These are phyloP conservation scores for Euphorbia peplus DNA, from an alignment of 345 rosid species.

Conservation along the genomic window DNA sequence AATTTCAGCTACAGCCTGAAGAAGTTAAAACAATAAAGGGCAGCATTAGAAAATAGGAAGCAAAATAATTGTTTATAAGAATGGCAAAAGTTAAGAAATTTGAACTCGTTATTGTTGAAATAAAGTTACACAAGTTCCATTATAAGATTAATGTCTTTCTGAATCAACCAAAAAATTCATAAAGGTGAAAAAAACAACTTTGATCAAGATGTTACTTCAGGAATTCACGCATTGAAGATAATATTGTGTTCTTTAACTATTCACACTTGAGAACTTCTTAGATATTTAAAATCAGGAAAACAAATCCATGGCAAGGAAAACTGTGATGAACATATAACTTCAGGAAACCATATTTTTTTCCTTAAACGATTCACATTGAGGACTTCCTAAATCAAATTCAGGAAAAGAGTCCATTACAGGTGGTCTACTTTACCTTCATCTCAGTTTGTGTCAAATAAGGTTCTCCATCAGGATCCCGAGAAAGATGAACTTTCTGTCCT, in stretches of 20 bases:
- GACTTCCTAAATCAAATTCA: too few species aligned
- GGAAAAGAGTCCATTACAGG: not conserved
- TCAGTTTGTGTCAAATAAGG: slow-evolving; percentile 86
- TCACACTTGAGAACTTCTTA: not conserved
- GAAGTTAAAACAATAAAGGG: not conserved
- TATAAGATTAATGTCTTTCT: not conserved
- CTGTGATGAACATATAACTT: too few species aligned
- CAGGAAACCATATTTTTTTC: too few species aligned
- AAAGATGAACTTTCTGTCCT: slow-evolving; percentile 81
- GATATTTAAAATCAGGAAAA: not conserved
- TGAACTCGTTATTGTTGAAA: not conserved
- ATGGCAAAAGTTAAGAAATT: not conserved
- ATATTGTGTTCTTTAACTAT: not conserved
- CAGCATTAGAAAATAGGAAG: not conserved
- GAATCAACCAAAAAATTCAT: not conserved
- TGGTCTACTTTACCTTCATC: slow-evolving; percentile 55
- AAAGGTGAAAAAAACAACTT: not conserved
- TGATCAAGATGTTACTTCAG: not conserved
- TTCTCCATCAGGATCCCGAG: slow-evolving; percentile 94
- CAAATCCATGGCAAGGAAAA: not conserved
- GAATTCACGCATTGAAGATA: not conserved
- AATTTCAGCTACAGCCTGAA: slow-evolving; percentile 88
- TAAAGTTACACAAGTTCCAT: not conserved
- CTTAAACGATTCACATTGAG: too few species aligned
- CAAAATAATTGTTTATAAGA: not conserved